A percentile compares a stretch with the other conserved stretches of the same genome.
Conservation (phyloP, 2,329 filamentous ascomycete genomes). For the Chrysoporthe austroafricana region DNA sequence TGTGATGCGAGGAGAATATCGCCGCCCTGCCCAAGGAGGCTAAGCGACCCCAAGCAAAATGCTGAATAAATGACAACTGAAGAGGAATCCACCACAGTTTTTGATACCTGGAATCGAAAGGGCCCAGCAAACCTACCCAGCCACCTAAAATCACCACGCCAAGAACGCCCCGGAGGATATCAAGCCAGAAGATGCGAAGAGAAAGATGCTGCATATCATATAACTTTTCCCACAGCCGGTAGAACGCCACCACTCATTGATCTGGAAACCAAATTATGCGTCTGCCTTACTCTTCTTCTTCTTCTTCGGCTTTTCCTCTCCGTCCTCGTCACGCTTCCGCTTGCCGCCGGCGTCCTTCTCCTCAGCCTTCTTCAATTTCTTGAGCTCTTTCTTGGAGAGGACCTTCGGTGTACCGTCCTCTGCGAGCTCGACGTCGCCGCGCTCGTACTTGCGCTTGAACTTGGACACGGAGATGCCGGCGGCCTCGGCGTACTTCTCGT, state of each 20-base stretch:
- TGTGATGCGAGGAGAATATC: neutral
- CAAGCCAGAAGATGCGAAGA: conserved; percentile 28
- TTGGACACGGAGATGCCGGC: conserved; percentile 74
- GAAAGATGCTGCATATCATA: conserved; percentile 27
- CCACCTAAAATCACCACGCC: conserved; percentile 19
- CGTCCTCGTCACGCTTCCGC: conserved; percentile 70
- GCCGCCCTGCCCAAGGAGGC: neutral
- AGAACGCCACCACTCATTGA: conserved; percentile 14
- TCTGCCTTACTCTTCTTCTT: conserved; percentile 43
- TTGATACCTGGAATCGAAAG: neutral
- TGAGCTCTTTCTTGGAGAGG: conserved; percentile 75
- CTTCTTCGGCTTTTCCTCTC: conserved; percentile 64
- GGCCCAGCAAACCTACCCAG: conserved; percentile 11
- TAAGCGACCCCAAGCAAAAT: neutral
- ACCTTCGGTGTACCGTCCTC: conserved; percentile 68
- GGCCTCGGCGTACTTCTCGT: conserved; percentile 63
- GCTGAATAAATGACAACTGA: neutral
- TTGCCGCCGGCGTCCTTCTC: conserved; percentile 69
- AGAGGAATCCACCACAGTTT: neutral
- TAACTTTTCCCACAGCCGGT: conserved; percentile 24
- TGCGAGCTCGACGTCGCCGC: conserved; percentile 72
- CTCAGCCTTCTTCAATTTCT: conserved; percentile 69
- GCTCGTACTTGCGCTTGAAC: conserved; percentile 78
- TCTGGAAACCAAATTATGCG: conserved; percentile 20
- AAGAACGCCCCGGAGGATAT: conserved; percentile 30